phyloP scores from a whole-genome alignment of 768 basidiomycete genomes.

The Rhodotorula toruloides region DNA sequence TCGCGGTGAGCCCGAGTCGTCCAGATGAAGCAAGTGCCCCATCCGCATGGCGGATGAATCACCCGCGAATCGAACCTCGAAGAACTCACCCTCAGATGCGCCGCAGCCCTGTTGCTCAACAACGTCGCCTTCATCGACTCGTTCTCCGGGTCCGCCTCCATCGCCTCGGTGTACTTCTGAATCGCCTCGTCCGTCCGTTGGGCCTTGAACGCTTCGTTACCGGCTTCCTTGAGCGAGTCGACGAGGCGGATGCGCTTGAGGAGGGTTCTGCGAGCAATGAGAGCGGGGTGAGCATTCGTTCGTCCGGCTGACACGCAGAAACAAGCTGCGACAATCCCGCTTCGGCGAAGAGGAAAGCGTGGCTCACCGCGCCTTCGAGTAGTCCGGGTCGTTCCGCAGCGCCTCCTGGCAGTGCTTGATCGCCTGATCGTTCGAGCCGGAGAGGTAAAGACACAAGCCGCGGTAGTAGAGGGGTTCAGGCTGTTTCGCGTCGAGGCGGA shows the following conservation, averaged over 20 bases:
- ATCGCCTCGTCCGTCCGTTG: slow-evolving; percentile 60
- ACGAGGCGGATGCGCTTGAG: slow-evolving; percentile 76
- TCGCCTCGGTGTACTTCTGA: slow-evolving; percentile 63
- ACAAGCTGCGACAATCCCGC: too few species aligned
- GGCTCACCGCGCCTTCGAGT: slow-evolving; percentile 55
- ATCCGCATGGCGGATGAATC: background rate
- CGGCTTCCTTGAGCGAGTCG: slow-evolving; percentile 77
- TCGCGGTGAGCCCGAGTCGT: background rate
- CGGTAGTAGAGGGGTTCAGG: slow-evolving; percentile 74
- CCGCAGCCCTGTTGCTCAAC: slow-evolving; percentile 76
- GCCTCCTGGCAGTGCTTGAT: slow-evolving; percentile 66
- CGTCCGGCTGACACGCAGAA: background rate
- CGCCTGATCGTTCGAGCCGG: slow-evolving; percentile 64
- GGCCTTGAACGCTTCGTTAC: slow-evolving; percentile 68
- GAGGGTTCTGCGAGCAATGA: slow-evolving; percentile 51
- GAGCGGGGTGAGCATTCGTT: background rate
- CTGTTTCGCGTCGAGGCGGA: slow-evolving; percentile 65
- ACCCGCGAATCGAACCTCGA: background rate
- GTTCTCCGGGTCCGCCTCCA: slow-evolving; percentile 62
- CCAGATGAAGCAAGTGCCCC: background rate
- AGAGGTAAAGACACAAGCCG: slow-evolving; percentile 71
- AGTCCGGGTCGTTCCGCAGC: slow-evolving; percentile 70
- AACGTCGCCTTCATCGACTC: slow-evolving; percentile 75
- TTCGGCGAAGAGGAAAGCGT: background rate
- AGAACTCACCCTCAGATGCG: slow-evolving; percentile 44